A percentile compares a stretch with the other conserved stretches of the same genome.
These are phyloP conservation scores for Hyphodiscus sp. DNA, from an alignment of 2,329 filamentous ascomycete genomes.

Conservation along the genomic window DNA sequence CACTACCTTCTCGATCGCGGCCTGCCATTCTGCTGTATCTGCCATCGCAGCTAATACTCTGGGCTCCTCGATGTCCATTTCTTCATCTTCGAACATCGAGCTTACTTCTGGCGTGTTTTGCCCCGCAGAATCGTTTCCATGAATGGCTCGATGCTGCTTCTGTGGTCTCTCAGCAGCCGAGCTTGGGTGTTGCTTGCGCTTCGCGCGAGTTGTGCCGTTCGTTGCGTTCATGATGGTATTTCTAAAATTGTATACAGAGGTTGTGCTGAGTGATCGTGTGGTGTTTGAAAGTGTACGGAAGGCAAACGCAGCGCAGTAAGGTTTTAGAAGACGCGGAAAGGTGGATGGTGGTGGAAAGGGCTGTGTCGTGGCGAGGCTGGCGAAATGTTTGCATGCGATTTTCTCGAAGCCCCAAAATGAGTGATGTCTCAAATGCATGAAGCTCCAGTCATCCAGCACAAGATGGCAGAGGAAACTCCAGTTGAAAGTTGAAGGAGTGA, in stretches of 20 bases:
- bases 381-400: constrained; percentile 13
- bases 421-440: constrained; percentile 25
- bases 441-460: constrained; percentile 29
- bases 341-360: not conserved
- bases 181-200: constrained; percentile 29
- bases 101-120: constrained; percentile 29
- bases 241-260: not conserved
- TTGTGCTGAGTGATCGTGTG: not conserved
- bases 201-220: constrained; percentile 24
- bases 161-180: constrained; percentile 24
- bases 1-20: constrained; percentile 89
- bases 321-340: not conserved
- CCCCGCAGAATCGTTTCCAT: constrained; percentile 29
- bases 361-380: constrained; percentile 8
- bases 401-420: constrained; percentile 28
- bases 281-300: not conserved
- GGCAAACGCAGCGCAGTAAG: not conserved
- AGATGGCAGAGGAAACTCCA: constrained; percentile 3
- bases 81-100: constrained; percentile 28
- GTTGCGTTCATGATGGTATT: constrained; percentile 20
- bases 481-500: constrained; percentile 16
- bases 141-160: constrained; percentile 29
- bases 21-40: constrained; percentile 81
- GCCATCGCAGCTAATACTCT: constrained; percentile 36
- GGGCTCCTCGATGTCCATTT: constrained; percentile 31